Evolutionary conservation across 2,329 filamentous ascomycete genomes (phyloP).

Genomic region (Xylariaceae sp.): DNA sequence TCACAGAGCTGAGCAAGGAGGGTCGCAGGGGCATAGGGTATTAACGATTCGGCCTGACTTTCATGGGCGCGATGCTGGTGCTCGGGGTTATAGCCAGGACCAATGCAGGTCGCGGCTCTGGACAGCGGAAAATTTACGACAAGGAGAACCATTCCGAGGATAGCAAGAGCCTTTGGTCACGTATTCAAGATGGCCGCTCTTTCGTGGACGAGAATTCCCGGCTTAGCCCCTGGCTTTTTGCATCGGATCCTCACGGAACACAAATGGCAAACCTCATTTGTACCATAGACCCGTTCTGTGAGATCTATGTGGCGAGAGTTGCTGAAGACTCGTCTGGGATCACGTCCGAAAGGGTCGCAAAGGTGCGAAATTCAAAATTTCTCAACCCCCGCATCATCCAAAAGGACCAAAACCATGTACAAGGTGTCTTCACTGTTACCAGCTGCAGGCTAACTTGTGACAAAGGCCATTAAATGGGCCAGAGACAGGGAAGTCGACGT

Average conservation of each 20-base stretch:
- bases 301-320: neutral
- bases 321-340: neutral
- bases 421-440: too few species aligned
- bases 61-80: too few species aligned
- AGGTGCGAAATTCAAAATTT: neutral
- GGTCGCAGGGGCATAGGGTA: too few species aligned
- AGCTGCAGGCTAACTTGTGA: too few species aligned
- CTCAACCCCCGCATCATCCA: too few species aligned
- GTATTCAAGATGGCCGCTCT: neutral
- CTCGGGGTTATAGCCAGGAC: too few species aligned
- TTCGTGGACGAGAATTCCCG: neutral
- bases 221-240: neutral
- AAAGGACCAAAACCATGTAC: too few species aligned
- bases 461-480: slow-evolving; percentile 1
- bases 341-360: neutral
- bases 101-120: too few species aligned
- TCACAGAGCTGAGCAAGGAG: too few species aligned
- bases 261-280: slow-evolving; percentile 6
- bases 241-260: slow-evolving; percentile 2
- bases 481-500: neutral
- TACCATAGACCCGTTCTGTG: slow-evolving; percentile 1
- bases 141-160: too few species aligned
- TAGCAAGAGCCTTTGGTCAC: neutral
- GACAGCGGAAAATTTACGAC: too few species aligned
- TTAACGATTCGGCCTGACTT: too few species aligned